A percentile compares a stretch with the other conserved stretches of the same genome.
phyloP scores from a whole-genome alignment of 2,329 filamentous ascomycete species.

The Hypoxylon sp. region DNA sequence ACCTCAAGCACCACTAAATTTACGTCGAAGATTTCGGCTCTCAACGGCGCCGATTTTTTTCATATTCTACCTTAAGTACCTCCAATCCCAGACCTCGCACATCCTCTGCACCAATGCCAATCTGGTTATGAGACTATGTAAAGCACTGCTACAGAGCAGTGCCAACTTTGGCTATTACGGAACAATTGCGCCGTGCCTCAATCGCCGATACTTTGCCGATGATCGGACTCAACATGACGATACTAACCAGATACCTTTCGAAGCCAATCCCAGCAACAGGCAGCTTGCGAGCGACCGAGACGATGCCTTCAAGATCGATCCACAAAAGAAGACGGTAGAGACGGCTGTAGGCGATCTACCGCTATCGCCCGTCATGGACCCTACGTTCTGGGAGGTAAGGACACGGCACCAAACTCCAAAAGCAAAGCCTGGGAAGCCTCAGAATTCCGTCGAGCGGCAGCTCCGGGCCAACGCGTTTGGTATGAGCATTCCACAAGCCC shows the following conservation, averaged over 20 bases:
- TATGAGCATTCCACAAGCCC: constrained; percentile 54
- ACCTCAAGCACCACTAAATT: constrained; percentile 6
- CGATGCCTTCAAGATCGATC: constrained; percentile 58
- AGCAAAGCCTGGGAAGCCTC: constrained; percentile 53
- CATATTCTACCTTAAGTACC: not conserved
- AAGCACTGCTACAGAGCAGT: constrained; percentile 49
- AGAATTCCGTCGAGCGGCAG: constrained; percentile 68
- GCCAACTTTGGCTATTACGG: constrained; percentile 39
- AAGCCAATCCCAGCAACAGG: not conserved
- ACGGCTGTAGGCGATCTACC: constrained; percentile 65
- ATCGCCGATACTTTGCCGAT: constrained; percentile 40
- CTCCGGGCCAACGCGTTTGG: constrained; percentile 76
- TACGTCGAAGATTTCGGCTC: constrained; percentile 1
- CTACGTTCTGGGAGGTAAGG: constrained; percentile 63
- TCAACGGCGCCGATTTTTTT: constrained; percentile 6
- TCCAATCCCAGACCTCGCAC: not conserved
- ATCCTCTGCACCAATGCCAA: constrained; percentile 23
- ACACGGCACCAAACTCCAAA: constrained; percentile 61
- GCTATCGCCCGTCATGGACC: constrained; percentile 69
- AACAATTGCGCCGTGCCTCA: constrained; percentile 19
- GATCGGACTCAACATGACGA: constrained; percentile 23
- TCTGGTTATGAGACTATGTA: constrained; percentile 55
- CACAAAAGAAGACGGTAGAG: constrained; percentile 60
- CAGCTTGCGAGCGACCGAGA: constrained; percentile 33
- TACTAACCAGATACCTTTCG: not conserved